phyloP scores from a whole-genome alignment of 768 basidiomycete species.

The Leccinum obscurum region DNA sequence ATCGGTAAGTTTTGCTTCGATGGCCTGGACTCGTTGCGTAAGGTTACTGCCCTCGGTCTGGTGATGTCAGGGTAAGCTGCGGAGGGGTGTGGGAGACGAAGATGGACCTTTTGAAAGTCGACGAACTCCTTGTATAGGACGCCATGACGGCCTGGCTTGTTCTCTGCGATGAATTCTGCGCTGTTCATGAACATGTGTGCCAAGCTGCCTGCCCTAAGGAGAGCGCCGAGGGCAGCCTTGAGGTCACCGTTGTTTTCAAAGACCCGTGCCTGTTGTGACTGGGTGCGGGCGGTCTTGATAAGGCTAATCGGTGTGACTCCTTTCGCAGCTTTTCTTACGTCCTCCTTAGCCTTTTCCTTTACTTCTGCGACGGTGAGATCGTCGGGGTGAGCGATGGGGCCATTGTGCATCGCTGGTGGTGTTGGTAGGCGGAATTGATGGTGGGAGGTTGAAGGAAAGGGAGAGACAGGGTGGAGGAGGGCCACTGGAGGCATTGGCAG shows the following conservation, averaged over 20 bases:
- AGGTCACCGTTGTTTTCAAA: conserved; percentile 60
- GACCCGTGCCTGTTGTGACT: conserved; percentile 52
- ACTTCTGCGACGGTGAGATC: conserved; percentile 45
- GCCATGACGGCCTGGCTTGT: conserved; percentile 49
- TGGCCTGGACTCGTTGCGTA: conserved; percentile 39
- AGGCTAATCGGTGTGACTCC: conserved; percentile 62
- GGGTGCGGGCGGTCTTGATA: conserved; percentile 61
- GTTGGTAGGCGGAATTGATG: neutral
- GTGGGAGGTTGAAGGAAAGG: conserved; percentile 18
- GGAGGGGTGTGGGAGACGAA: conserved; percentile 9
- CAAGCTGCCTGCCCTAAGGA: conserved; percentile 61
- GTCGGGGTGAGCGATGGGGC: conserved; percentile 24
- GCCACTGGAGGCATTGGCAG: conserved; percentile 23
- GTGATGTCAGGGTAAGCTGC: conserved; percentile 16
- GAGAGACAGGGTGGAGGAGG: conserved; percentile 39
- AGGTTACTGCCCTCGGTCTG: conserved; percentile 42
- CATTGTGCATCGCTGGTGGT: conserved; percentile 42
- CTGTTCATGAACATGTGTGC: conserved; percentile 60
- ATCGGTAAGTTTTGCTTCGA: conserved; percentile 48
- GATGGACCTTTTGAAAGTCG: conserved; percentile 64
- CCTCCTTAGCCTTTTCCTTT: conserved; percentile 46
- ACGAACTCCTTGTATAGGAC: conserved; percentile 61
- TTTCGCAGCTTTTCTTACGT: conserved; percentile 51
- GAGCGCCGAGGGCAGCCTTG: conserved; percentile 56
- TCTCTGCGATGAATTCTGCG: conserved; percentile 53